phyloP scores from a whole-genome alignment of 495 filamentous ascomycete species.

The Podospora anserina region DNA sequence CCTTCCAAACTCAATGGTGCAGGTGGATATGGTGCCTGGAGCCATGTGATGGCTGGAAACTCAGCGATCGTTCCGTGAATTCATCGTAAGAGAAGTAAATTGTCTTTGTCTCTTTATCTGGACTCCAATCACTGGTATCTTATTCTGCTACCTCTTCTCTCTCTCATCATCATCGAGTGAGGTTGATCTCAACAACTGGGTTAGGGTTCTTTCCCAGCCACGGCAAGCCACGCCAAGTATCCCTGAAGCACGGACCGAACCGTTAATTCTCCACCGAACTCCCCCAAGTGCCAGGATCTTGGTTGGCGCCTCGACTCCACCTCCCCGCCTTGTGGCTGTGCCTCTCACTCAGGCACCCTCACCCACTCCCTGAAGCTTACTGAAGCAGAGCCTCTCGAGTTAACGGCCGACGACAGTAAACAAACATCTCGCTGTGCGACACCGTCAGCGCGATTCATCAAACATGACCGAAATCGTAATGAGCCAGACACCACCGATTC shows the following conservation, averaged over 20 bases:
- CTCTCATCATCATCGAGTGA: background rate
- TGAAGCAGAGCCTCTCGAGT: background rate
- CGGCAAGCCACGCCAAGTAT: constrained; percentile 3
- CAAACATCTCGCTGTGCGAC: background rate
- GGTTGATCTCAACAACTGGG: background rate
- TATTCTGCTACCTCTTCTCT: background rate
- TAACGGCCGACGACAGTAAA: background rate
- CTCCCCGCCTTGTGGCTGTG: constrained; percentile 17
- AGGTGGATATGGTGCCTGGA: too few relatives aligned
- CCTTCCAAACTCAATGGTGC: background rate
- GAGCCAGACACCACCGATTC: constrained; percentile 50
- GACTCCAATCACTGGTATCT: too few relatives aligned
- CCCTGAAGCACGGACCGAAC: background rate
- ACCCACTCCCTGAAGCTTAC: background rate
- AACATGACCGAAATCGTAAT: constrained; percentile 48
- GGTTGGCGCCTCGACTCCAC: background rate
- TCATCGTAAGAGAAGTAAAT: background rate
- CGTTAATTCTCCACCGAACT: background rate
- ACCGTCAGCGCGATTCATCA: background rate
- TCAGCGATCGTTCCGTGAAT: background rate
- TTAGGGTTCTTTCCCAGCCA: background rate
- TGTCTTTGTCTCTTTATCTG: background rate
- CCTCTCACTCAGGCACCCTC: background rate
- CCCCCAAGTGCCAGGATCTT: background rate
- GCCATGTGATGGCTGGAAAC: background rate